phyloP scores from a whole-genome alignment of 148 eudicot genomes.

The Rhododendron henanense region DNA sequence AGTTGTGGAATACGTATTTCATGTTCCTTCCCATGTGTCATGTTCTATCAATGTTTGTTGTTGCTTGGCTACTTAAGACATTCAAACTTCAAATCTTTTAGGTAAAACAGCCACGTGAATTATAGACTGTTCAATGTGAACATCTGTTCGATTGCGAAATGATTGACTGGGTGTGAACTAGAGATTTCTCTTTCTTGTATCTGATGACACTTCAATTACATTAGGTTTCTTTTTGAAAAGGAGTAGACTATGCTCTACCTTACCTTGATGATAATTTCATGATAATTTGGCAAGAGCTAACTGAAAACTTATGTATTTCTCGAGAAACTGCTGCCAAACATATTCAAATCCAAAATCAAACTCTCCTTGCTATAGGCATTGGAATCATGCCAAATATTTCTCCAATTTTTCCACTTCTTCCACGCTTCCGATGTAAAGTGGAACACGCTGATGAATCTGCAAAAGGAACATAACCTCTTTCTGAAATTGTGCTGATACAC shows the following conservation, averaged over 20 bases:
- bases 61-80: neutral
- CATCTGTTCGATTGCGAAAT: neutral
- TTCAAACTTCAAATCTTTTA: neutral
- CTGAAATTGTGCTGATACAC: neutral
- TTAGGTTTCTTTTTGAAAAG: neutral
- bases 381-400: conserved; percentile 64
- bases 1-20: neutral
- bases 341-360: neutral
- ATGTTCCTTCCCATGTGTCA: neutral
- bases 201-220: neutral
- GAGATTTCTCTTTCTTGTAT: neutral
- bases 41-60: neutral
- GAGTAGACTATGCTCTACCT: neutral
- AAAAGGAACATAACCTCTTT: neutral
- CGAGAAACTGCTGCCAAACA: conserved; percentile 8
- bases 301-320: conserved; percentile 3
- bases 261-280: neutral
- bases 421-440: conserved; percentile 80
- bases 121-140: neutral
- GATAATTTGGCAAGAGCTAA: neutral
- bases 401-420: conserved; percentile 93
- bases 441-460: conserved; percentile 97
- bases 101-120: neutral
- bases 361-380: neutral
- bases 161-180: neutral